A percentile compares a stretch with the other conserved stretches of the same genome.
Evolutionary conservation across 768 basidiomycete species (phyloP).

Genomic region (Rhodocollybia butyracea): DNA sequence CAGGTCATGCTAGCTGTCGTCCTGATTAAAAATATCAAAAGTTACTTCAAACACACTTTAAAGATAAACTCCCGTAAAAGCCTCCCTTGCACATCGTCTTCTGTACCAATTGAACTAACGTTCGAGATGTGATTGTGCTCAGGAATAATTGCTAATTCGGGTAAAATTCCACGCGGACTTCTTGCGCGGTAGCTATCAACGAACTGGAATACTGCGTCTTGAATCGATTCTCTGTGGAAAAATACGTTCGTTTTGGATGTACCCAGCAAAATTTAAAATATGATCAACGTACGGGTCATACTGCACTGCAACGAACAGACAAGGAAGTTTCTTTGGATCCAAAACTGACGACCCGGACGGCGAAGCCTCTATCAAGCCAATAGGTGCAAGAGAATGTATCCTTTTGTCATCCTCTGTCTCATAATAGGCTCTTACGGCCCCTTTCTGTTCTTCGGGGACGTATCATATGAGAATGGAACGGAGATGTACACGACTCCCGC

Average conservation of each 20-base stretch:
- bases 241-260: too few relatives aligned
- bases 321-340: neutral
- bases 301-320: neutral
- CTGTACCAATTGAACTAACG: neutral
- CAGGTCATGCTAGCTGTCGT: too few relatives aligned
- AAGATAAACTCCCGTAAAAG: neutral
- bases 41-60: neutral
- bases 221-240: neutral
- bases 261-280: neutral
- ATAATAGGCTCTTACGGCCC: neutral
- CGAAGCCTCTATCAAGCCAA: neutral
- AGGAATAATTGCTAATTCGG: neutral
- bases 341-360: neutral
- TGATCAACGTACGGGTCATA: conserved; percentile 2
- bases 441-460: neutral
- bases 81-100: conserved; percentile 1
- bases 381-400: neutral
- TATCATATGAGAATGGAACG: neutral
- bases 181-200: neutral
- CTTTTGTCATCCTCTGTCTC: neutral
- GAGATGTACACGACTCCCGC: neutral
- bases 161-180: neutral
- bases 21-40: too few relatives aligned
- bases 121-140: neutral
- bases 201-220: neutral